These are phyloP conservation scores for Cyclanthera cordifolia DNA, from an alignment of 306 rosid genomes.

Conservation along the genomic window DNA sequence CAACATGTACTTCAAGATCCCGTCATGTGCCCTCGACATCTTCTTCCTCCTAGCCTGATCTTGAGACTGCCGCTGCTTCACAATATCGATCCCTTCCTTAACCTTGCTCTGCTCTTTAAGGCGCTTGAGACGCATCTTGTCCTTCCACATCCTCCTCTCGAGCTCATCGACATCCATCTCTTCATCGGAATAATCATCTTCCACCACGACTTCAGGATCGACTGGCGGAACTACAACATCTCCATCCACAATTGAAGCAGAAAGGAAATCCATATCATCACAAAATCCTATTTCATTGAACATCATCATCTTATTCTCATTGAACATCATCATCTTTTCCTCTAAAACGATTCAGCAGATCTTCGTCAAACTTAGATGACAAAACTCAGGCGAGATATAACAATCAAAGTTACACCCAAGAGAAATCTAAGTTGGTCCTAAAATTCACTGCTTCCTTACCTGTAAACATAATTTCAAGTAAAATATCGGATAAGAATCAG, in stretches of 20 bases:
- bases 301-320: constrained; percentile 36
- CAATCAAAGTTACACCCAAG: not conserved
- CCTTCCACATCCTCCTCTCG: constrained; percentile 72
- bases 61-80: constrained; percentile 57
- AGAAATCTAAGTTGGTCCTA: not conserved
- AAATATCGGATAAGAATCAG: not conserved
- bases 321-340: constrained; percentile 45
- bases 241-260: constrained; percentile 37
- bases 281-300: constrained; percentile 49
- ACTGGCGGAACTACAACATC: constrained; percentile 27
- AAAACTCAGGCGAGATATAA: not conserved
- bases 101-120: constrained; percentile 46
- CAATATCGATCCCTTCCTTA: constrained; percentile 46
- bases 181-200: constrained; percentile 54
- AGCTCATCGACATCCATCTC: constrained; percentile 59
- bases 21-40: constrained; percentile 88
- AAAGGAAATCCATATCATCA: constrained; percentile 46
- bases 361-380: not conserved
- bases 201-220: constrained; percentile 36
- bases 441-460: constrained; percentile 6
- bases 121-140: constrained; percentile 45
- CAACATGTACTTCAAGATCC: constrained; percentile 73
- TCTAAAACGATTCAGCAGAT: not conserved
- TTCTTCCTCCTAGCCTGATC: constrained; percentile 84
- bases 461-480: not conserved